Percentiles rank a stretch among this genome's conserved stretches.
phyloP scores from a whole-genome alignment of 495 filamentous ascomycete species.

The Xylaria scruposa region DNA sequence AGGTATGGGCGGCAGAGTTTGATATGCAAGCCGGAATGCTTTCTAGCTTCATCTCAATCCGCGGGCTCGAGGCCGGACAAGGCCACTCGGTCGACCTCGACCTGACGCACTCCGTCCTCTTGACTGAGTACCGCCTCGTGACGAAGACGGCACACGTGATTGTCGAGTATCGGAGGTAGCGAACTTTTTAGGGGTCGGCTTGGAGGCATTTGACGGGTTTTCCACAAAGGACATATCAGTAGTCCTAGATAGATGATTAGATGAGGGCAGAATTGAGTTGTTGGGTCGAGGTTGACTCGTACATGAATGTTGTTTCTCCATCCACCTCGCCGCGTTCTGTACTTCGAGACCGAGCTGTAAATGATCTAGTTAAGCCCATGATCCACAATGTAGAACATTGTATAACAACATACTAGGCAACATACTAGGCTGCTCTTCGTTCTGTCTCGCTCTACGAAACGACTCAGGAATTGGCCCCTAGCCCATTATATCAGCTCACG shows the following conservation, averaged over 20 bases:
- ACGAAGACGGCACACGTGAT: slow-evolving; percentile 49
- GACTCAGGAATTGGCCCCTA: slow-evolving; percentile 66
- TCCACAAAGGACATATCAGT: slow-evolving; percentile 95
- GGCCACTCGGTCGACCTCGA: slow-evolving; percentile 41
- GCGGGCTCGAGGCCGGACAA: slow-evolving; percentile 38
- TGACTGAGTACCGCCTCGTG: slow-evolving; percentile 46
- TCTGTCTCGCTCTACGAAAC: slow-evolving; percentile 67
- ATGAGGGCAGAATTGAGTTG: neutral
- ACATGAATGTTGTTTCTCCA: slow-evolving; percentile 89
- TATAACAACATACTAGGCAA: slow-evolving; percentile 7
- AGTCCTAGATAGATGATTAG: slow-evolving; percentile 65
- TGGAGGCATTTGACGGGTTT: slow-evolving; percentile 76
- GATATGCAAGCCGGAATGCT: neutral
- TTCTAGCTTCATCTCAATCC: slow-evolving; percentile 36
- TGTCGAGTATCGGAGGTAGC: slow-evolving; percentile 57
- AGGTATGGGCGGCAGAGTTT: neutral
- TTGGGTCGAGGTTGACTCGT: slow-evolving; percentile 39
- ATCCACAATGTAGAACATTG: neutral
- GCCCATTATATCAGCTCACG: slow-evolving; percentile 5
- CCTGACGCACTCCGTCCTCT: slow-evolving; percentile 36
- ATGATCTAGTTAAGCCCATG: neutral
- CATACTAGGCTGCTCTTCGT: slow-evolving; percentile 52
- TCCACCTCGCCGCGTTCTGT: slow-evolving; percentile 45
- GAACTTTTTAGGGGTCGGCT: slow-evolving; percentile 67
- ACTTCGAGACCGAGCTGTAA: slow-evolving; percentile 37